These are phyloP conservation scores for Fomitopsis betulina DNA, from an alignment of 1,284 basidiomycete species.

Conservation along the genomic window DNA sequence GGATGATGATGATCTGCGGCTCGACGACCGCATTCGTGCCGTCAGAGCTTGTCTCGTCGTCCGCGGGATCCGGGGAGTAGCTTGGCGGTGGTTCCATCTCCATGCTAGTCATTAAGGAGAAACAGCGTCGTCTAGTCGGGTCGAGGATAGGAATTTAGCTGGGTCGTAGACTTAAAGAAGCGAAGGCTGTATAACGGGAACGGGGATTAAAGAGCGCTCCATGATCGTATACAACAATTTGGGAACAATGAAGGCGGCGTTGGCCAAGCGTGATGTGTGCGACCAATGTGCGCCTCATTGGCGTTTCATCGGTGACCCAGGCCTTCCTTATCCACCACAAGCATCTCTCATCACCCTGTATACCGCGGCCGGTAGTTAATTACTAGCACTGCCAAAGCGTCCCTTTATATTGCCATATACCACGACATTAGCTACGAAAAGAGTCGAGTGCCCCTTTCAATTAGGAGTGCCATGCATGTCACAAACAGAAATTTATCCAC, in stretches of 20 bases:
- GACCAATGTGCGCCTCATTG: not conserved
- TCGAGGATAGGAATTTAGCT: not conserved
- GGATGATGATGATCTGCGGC: slow-evolving; percentile 63
- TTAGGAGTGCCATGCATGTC: not conserved
- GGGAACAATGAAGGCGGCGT: not conserved
- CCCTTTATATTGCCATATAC: no score
- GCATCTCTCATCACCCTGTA: not conserved
- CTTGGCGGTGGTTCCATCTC: slow-evolving; percentile 36
- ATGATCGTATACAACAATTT: no score
- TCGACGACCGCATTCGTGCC: slow-evolving; percentile 18
- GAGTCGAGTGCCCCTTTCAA: no score
- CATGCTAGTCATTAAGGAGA: slow-evolving; percentile 14
- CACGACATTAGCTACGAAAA: no score
- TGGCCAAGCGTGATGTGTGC: not conserved
- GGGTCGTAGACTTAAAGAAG: not conserved
- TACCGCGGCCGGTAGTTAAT: no score
- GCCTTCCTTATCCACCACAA: not conserved
- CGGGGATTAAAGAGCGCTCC: not conserved
- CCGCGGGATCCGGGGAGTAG: slow-evolving; percentile 29
- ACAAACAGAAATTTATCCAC: not conserved
- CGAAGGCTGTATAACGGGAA: not conserved
- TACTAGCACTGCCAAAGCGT: no score
- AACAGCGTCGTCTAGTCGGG: slow-evolving; percentile 1
- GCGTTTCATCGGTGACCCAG: not conserved
- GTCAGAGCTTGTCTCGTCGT: slow-evolving; percentile 18